Evolutionary conservation across 2,329 filamentous ascomycete species (phyloP).

Genomic region (Dryadomyces quercivorus): DNA sequence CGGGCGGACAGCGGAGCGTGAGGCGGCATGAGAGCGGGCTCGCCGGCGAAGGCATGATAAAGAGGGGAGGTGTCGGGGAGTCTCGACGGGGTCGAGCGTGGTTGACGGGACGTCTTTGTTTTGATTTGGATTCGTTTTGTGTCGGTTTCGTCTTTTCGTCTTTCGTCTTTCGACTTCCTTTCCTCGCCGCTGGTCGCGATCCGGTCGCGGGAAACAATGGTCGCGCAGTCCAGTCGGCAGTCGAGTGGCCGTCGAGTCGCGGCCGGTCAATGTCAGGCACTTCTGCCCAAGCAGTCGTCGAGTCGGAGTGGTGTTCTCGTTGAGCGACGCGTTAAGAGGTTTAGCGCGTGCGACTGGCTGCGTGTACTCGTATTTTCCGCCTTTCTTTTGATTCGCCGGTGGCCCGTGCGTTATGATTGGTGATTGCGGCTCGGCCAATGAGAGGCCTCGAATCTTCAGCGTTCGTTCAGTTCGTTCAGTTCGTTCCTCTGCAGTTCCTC

Average conservation of each 20-base stretch:
- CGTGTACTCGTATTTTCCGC: not conserved
- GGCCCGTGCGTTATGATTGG: too few relatives aligned
- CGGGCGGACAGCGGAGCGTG: slow-evolving; percentile 22
- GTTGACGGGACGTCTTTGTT: not conserved
- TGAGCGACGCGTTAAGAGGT: slow-evolving; percentile 10
- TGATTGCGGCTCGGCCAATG: not conserved
- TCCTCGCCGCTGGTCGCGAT: too few relatives aligned
- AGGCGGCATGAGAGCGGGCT: slow-evolving; percentile 23
- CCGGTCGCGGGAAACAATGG: too few relatives aligned
- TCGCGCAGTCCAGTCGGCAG: too few relatives aligned
- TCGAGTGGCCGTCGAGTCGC: too few relatives aligned
- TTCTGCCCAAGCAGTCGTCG: too few relatives aligned
- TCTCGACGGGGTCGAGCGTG: not conserved
- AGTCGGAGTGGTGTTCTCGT: too few relatives aligned
- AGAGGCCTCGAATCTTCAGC: not conserved
- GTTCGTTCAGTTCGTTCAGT: not conserved
- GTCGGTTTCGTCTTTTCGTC: not conserved
- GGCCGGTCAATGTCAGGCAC: too few relatives aligned
- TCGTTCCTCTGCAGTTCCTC: too few relatives aligned
- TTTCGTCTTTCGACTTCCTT: too few relatives aligned
- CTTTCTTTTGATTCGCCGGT: not conserved
- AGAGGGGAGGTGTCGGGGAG: not conserved
- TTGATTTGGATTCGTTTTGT: not conserved
- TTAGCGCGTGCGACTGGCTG: slow-evolving; percentile 4
- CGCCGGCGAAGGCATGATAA: slow-evolving; percentile 25